phyloP scores from a whole-genome alignment of 2,329 filamentous ascomycete genomes.

The Whalleya microplaca region DNA sequence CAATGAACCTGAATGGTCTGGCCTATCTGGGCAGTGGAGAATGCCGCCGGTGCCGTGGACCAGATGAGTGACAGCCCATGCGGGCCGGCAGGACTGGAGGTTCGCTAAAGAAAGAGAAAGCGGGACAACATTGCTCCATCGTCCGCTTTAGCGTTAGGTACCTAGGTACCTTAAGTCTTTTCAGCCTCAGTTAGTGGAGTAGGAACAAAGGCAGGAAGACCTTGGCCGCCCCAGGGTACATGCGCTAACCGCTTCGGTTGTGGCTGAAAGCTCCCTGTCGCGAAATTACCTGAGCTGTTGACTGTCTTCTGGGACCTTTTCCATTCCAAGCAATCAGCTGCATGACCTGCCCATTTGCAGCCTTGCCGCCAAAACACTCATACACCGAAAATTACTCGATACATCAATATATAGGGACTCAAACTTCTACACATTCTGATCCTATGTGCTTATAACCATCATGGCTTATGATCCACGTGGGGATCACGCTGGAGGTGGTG shows the following conservation, averaged over 20 bases:
- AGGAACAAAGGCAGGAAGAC: too few relatives aligned
- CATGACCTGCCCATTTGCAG: not conserved
- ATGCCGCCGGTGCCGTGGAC: too few relatives aligned
- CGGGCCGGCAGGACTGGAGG: too few relatives aligned
- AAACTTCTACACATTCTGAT: not conserved
- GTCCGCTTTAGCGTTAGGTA: not conserved
- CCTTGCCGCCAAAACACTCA: not conserved
- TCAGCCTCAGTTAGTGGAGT: too few relatives aligned
- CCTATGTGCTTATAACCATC: constrained; percentile 27
- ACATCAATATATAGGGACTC: not conserved
- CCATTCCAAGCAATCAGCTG: not conserved
- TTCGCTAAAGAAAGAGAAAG: not conserved
- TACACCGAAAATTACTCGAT: not conserved
- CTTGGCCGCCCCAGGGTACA: not conserved
- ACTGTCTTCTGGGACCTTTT: not conserved
- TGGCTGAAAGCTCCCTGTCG: not conserved
- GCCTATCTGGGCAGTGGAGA: too few relatives aligned
- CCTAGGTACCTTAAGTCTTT: too few relatives aligned
- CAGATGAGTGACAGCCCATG: too few relatives aligned
- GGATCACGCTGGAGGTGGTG: constrained; percentile 47
- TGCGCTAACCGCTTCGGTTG: not conserved
- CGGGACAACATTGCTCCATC: not conserved
- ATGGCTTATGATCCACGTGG: constrained; percentile 61
- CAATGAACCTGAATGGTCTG: not conserved
- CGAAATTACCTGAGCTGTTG: not conserved